These are phyloP conservation scores for Pichia cactophila DNA, from an alignment of 1,139 yeast species.

Conservation along the genomic window DNA sequence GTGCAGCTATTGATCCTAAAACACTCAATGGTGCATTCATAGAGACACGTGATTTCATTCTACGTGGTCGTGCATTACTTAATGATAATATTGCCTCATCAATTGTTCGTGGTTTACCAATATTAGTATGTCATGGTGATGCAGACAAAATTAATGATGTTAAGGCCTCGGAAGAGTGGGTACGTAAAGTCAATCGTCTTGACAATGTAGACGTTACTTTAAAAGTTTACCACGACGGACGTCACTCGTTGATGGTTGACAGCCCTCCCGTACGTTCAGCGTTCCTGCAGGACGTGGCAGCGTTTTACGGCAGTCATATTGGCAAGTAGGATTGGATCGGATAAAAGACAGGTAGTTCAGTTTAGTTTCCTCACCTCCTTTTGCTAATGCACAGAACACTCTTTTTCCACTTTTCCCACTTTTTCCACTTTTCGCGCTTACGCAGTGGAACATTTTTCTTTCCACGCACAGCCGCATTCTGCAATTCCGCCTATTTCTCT, in stretches of 20 bases:
- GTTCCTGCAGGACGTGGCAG: background rate
- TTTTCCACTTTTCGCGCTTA: background rate
- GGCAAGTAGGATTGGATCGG: no score
- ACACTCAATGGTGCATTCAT: slow-evolving; percentile 37
- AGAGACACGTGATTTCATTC: slow-evolving; percentile 57
- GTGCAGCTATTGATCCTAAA: slow-evolving; percentile 5
- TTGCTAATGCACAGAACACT: background rate
- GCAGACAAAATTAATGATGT: slow-evolving; percentile 31
- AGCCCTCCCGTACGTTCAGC: background rate
- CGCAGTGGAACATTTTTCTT: background rate
- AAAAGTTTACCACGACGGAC: background rate
- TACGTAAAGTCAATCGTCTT: background rate
- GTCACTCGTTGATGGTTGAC: background rate
- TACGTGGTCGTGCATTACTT: slow-evolving; percentile 49
- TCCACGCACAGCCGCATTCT: no score
- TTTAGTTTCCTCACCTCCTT: no score
- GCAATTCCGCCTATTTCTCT: no score
- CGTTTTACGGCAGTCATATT: background rate
- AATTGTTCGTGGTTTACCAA: slow-evolving; percentile 38
- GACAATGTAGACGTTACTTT: background rate
- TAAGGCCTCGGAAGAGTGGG: background rate
- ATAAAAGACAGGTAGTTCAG: no score
- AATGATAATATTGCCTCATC: slow-evolving; percentile 36
- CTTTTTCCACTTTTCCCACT: background rate
- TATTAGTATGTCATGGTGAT: slow-evolving; percentile 47